phyloP scores from a whole-genome alignment of 2,329 filamentous ascomycete species.

The Talaromyces albobiverticillius region DNA sequence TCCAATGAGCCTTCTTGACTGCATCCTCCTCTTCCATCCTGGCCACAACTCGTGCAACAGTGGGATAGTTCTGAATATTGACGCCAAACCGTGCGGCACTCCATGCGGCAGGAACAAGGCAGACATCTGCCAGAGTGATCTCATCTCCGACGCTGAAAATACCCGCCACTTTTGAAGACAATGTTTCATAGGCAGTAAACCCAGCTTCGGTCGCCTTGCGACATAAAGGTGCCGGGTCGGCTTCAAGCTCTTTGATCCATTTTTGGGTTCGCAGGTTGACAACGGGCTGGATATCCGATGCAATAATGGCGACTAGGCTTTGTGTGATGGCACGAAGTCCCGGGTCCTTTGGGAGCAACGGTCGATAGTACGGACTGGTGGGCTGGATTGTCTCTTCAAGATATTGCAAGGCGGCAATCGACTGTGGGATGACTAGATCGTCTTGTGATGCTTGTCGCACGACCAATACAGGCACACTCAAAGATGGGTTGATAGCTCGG shows the following conservation, averaged over 20 bases:
- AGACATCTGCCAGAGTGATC: slow-evolving; percentile 58
- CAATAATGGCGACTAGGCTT: slow-evolving; percentile 54
- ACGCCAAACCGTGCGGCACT: slow-evolving; percentile 56
- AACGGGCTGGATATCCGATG: slow-evolving; percentile 58
- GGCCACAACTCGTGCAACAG: slow-evolving; percentile 45
- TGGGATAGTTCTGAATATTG: slow-evolving; percentile 50
- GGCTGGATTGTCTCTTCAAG: slow-evolving; percentile 55
- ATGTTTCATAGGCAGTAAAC: slow-evolving; percentile 55
- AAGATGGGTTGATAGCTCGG: slow-evolving; percentile 52
- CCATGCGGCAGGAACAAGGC: slow-evolving; percentile 58
- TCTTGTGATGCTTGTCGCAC: slow-evolving; percentile 21
- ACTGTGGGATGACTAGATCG: slow-evolving; percentile 52
- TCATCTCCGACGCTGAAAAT: slow-evolving; percentile 55
- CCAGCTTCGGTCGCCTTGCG: slow-evolving; percentile 52
- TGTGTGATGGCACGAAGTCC: slow-evolving; percentile 51
- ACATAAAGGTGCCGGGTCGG: slow-evolving; percentile 50
- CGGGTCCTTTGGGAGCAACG: slow-evolving; percentile 50
- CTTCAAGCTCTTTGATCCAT: slow-evolving; percentile 45
- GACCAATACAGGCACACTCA: slow-evolving; percentile 55
- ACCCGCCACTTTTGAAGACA: slow-evolving; percentile 40
- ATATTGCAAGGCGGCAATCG: slow-evolving; percentile 60
- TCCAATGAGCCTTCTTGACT: slow-evolving; percentile 54
- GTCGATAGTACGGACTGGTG: slow-evolving; percentile 15
- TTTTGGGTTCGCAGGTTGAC: slow-evolving; percentile 57
- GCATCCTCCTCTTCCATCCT: slow-evolving; percentile 49